These are phyloP conservation scores for Calonectria pauciramosa DNA, from an alignment of 2,329 filamentous ascomycete genomes.

Conservation along the genomic window DNA sequence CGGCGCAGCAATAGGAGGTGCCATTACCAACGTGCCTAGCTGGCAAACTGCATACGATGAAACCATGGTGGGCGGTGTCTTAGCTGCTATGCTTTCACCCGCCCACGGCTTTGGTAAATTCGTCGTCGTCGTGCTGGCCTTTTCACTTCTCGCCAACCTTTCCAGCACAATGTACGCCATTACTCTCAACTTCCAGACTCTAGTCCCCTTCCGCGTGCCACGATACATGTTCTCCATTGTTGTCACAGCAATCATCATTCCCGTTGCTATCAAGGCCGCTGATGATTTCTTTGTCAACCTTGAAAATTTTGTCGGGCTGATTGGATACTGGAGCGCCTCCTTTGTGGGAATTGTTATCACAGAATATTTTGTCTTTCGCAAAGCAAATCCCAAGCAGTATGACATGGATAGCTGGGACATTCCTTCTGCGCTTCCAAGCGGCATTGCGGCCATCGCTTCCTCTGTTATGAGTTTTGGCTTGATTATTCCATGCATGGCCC, in stretches of 20 bases:
- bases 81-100: not conserved
- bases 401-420: not conserved
- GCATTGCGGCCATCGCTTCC: not conserved
- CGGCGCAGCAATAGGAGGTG: not conserved
- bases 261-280: not conserved
- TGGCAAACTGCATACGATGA: not conserved
- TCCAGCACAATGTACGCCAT: slow-evolving; percentile 5
- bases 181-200: slow-evolving; percentile 1
- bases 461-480: not conserved
- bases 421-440: not conserved
- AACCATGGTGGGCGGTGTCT: not conserved
- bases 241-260: not conserved
- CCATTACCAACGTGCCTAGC: not conserved
- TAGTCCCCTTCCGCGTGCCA: not conserved
- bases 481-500: not conserved
- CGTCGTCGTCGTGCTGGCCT: not conserved
- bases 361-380: not conserved
- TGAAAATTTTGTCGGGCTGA: not conserved
- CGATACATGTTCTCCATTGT: not conserved
- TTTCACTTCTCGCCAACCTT: not conserved
- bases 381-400: not conserved
- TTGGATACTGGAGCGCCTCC: slow-evolving; percentile 2
- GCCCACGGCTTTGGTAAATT: slow-evolving; percentile 7
- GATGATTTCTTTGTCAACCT: not conserved
- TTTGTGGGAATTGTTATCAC: not conserved